These are phyloP conservation scores for Aspergillus tubingensis DNA, from an alignment of 2,329 filamentous ascomycete genomes.

Conservation along the genomic window DNA sequence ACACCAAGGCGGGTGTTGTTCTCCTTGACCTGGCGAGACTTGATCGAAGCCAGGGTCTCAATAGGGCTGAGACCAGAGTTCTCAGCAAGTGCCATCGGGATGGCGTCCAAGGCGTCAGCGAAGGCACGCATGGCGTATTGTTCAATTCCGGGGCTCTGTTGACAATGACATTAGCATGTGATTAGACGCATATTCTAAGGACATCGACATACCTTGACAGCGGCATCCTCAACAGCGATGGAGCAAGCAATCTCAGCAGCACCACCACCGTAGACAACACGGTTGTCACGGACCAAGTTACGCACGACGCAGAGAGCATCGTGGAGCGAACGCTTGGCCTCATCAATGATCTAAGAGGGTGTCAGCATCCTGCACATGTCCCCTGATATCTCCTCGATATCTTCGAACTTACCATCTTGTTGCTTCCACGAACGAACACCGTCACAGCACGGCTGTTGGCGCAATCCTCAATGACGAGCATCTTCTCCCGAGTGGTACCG, in stretches of 20 bases:
- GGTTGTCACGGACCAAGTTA: slow-evolving; percentile 93
- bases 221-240: slow-evolving; percentile 90
- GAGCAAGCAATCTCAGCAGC: slow-evolving; percentile 97
- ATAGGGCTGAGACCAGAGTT: slow-evolving; percentile 97
- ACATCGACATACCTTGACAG: slow-evolving; percentile 64
- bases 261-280: slow-evolving; percentile 95
- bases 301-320: slow-evolving; percentile 97
- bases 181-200: not conserved
- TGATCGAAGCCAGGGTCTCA: slow-evolving; percentile 89
- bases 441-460: slow-evolving; percentile 97
- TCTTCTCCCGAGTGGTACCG: slow-evolving; percentile 97
- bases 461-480: slow-evolving; percentile 99
- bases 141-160: slow-evolving; percentile 84
- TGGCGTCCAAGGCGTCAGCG: slow-evolving; percentile 85
- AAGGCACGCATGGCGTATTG: slow-evolving; percentile 99
- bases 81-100: slow-evolving; percentile 95
- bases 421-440: slow-evolving; percentile 93
- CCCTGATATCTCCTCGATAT: not conserved
- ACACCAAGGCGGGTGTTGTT: slow-evolving; percentile 79
- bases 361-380: slow-evolving; percentile 11
- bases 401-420: slow-evolving; percentile 81
- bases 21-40: slow-evolving; percentile 93
- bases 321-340: slow-evolving; percentile 95
- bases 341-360: slow-evolving; percentile 82
- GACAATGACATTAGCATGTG: slow-evolving; percentile 11